These are phyloP conservation scores for Salix arbutifolia DNA, from an alignment of 345 rosid species.

Conservation along the genomic window DNA sequence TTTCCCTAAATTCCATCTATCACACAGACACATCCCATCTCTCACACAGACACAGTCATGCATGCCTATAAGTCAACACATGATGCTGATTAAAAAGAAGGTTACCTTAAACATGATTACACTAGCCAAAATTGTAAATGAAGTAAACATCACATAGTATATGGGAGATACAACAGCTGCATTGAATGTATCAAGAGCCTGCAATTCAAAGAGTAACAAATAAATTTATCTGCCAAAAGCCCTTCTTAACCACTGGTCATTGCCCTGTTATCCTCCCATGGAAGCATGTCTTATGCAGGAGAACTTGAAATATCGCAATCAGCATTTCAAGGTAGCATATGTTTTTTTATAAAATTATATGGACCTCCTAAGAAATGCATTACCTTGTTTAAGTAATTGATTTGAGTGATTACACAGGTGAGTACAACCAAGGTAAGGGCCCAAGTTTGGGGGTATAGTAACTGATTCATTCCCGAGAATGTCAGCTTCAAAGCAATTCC, in stretches of 20 bases:
- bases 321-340: neutral
- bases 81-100: neutral
- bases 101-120: conserved; percentile 24
- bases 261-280: neutral
- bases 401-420: conserved; percentile 24
- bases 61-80: neutral
- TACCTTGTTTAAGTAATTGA: conserved; percentile 38
- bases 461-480: conserved; percentile 28
- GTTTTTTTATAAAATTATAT: neutral
- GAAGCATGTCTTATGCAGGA: neutral
- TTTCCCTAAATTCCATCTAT: neutral
- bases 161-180: conserved; percentile 21
- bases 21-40: neutral
- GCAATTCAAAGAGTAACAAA: conserved; percentile 3
- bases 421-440: conserved; percentile 18
- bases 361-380: neutral
- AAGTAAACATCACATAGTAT: conserved; percentile 25
- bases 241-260: neutral
- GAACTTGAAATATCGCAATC: neutral
- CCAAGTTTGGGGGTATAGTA: conserved; percentile 28
- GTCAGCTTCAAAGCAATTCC: conserved; percentile 33
- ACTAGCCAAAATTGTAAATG: conserved; percentile 22
- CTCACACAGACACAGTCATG: neutral
- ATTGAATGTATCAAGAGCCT: conserved; percentile 27
- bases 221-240: neutral